Conservation (phyloP, 1,284 basidiomycete genomes). For the Puccinia sorghi region DNA sequence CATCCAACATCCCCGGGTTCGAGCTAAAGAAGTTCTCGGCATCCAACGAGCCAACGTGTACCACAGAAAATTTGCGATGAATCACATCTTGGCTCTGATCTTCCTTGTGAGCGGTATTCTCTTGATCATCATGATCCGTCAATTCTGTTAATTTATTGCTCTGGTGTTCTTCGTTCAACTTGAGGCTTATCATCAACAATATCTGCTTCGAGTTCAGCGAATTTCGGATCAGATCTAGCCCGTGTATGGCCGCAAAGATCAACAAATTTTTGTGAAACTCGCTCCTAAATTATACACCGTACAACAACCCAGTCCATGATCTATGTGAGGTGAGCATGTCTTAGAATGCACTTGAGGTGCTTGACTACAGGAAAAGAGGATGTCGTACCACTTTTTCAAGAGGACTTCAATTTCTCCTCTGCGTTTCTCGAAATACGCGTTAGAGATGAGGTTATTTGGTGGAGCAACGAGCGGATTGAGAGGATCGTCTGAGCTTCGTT, state of each 20-base stretch:
- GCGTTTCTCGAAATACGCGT: constrained; percentile 3
- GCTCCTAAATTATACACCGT: constrained; percentile 8
- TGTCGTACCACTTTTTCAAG: constrained; percentile 28
- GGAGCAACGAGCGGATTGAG: background rate
- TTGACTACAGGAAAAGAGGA: background rate
- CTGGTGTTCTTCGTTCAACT: background rate
- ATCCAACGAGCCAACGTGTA: constrained; percentile 13
- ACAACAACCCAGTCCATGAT: background rate
- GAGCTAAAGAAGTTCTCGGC: constrained; percentile 6
- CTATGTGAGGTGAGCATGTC: background rate
- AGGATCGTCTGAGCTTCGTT: background rate
- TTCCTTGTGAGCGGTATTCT: background rate
- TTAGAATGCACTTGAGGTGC: background rate
- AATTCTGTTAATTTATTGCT: constrained; percentile 1
- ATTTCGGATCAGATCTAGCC: constrained; percentile 20
- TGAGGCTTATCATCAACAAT: constrained; percentile 12
- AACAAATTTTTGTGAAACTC: constrained; percentile 37
- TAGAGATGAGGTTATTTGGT: background rate
- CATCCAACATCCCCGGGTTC: constrained; percentile 20
- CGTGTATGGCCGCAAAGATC: constrained; percentile 44
- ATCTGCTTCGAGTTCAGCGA: constrained; percentile 10
- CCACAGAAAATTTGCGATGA: constrained; percentile 25
- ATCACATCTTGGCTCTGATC: background rate
- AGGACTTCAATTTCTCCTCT: constrained; percentile 31
- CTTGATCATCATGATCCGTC: constrained; percentile 7